Conservation (phyloP, 345 rosid species). For the Camelina neglecta region DNA sequence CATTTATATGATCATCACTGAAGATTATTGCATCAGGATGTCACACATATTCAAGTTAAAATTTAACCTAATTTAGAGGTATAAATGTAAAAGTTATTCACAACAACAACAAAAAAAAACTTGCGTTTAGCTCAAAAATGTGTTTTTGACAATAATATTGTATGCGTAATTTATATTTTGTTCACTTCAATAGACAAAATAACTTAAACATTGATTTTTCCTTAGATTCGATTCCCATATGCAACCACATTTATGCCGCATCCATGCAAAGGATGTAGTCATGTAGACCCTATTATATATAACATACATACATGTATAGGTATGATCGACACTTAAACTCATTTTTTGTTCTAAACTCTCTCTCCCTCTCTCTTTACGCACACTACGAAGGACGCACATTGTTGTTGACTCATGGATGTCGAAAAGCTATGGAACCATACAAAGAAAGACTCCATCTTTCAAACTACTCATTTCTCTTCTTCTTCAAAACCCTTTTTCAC, state of each 20-base stretch:
- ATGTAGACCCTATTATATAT: not conserved
- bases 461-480: constrained; percentile 2
- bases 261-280: not conserved
- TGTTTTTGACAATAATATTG: too few relatives aligned
- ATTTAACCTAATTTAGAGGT: not conserved
- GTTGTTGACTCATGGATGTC: not conserved
- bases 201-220: not conserved
- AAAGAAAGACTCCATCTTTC: constrained; percentile 9
- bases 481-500: not conserved
- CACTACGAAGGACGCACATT: not conserved
- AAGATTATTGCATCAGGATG: not conserved
- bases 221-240: not conserved
- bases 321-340: not conserved
- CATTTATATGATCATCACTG: not conserved
- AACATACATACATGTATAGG: not conserved
- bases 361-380: not conserved
- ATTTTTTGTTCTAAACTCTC: not conserved
- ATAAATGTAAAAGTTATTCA: too few relatives aligned
- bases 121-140: too few relatives aligned
- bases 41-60: not conserved
- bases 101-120: too few relatives aligned
- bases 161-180: too few relatives aligned
- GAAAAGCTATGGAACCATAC: constrained; percentile 9
- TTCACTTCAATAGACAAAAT: not conserved
- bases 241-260: constrained; percentile 1